Evolutionary conservation across 805 yeast species (phyloP), one percentile per base, ranked within the genome.

Genomic region (Saccharomycopsis vini): DNA sequence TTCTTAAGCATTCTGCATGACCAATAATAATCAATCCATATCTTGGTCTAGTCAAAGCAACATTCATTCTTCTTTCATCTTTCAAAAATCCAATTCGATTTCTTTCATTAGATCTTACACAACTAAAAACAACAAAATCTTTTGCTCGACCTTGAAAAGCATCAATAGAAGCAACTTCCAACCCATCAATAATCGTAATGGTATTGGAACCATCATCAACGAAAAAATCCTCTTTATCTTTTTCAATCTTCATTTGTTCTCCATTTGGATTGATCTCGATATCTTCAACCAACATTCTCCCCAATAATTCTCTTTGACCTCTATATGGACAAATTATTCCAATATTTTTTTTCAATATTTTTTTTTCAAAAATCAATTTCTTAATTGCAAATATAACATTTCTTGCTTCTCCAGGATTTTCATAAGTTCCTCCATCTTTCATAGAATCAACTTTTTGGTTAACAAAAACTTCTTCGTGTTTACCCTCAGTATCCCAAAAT

Each of bases 131-230:
- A 50, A 92, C 86, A 37, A 92, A 77, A 50, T 90, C 97, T 61
- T 90, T 92, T 58, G 94, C 99, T 62, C 90, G 97, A 51, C 95
- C 97, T 66, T 88, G 99, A 59, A 89, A 94, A 1, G 97, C 98
- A 70, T 92, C 99, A 49, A 92, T 88, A 0, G 99, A 87, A 57
- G 89, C 88, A 63, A 92, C 87, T 56, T 85, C 95, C 38, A 94
- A 77, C 43, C 75, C 79, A 24, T 73, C 69, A 15, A 72, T 59
- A 29, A 90, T 81, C 3, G 65, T 56, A 2, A 65, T 66, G 9
- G 97, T 42, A 74, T 79, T 39, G 68, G 60, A 57, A 86, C 85
- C 29, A 29, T 39, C 36, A 51, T 75, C 74, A 43, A 79, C 82
- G 29, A 26, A 26, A 12, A 26, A 26, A 9, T 26, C 29, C 29